Conservation (phyloP, 1,284 basidiomycete species). For the Polyporus tsugae region DNA sequence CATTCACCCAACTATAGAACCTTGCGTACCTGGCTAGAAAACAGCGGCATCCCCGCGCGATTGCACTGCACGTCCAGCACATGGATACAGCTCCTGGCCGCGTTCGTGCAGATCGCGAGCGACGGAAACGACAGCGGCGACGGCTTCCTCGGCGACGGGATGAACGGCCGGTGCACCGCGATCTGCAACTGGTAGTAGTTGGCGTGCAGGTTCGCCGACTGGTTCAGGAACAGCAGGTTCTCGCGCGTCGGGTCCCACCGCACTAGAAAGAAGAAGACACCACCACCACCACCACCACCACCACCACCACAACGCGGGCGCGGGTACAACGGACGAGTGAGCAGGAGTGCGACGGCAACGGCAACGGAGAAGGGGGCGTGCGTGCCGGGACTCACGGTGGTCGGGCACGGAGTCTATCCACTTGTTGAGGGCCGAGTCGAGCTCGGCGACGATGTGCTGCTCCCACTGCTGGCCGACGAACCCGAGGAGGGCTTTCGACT, state of each 20-base stretch:
- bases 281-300: not conserved
- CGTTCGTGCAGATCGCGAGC: slow-evolving; percentile 70
- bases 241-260: slow-evolving; percentile 66
- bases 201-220: slow-evolving; percentile 62
- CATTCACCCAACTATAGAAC: too few species aligned
- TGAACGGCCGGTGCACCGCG: slow-evolving; percentile 69
- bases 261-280: slow-evolving; percentile 40
- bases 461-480: slow-evolving; percentile 60
- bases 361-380: not conserved
- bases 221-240: slow-evolving; percentile 57
- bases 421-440: slow-evolving; percentile 67
- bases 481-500: slow-evolving; percentile 53
- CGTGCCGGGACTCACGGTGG: slow-evolving; percentile 45
- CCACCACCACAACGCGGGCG: too few species aligned
- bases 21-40: slow-evolving; percentile 37
- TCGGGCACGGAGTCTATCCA: slow-evolving; percentile 70
- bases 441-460: slow-evolving; percentile 62
- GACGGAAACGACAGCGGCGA: slow-evolving; percentile 59
- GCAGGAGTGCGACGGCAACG: not conserved
- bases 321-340: not conserved
- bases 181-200: slow-evolving; percentile 67
- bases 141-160: slow-evolving; percentile 56
- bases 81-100: slow-evolving; percentile 64
- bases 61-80: slow-evolving; percentile 55
- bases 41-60: slow-evolving; percentile 36